phyloP scores from a whole-genome alignment of 2,329 filamentous ascomycete species.

The Cercospora berteroae region DNA sequence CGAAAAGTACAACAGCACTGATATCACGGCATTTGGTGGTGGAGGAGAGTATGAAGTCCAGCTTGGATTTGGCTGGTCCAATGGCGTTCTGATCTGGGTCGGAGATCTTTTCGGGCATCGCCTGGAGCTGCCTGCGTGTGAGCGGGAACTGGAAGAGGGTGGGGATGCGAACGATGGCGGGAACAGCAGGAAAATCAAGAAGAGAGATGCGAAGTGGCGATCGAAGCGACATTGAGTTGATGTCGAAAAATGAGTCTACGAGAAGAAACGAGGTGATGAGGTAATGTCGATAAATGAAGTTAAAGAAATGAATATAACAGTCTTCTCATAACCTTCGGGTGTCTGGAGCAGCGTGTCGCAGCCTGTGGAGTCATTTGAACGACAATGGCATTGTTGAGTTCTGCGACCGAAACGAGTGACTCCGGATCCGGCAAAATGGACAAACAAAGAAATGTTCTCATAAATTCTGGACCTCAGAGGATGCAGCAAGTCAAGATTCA shows the following conservation, averaged over 20 bases:
- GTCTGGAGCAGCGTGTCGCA: neutral
- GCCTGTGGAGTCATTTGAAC: neutral
- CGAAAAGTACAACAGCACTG: constrained; percentile 65
- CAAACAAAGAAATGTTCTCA: neutral
- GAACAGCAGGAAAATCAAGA: constrained; percentile 3
- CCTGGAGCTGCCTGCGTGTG: constrained; percentile 53
- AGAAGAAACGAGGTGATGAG: neutral
- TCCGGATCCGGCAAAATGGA: neutral
- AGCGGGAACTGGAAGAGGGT: constrained; percentile 13
- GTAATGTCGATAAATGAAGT: neutral
- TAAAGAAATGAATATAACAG: neutral
- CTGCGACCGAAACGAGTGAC: neutral
- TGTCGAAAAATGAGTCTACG: neutral
- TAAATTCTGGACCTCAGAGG: neutral
- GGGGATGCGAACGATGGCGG: constrained; percentile 10
- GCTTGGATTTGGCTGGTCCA: constrained; percentile 69
- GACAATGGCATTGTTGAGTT: neutral
- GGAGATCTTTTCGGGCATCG: constrained; percentile 60
- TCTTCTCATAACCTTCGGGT: neutral
- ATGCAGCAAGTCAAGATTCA: neutral
- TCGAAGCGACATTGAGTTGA: constrained; percentile 4
- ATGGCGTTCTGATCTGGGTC: constrained; percentile 66
- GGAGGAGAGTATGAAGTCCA: constrained; percentile 69
- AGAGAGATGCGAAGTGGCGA: constrained; percentile 10
- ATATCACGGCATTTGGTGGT: constrained; percentile 60